A percentile compares a stretch with the other conserved stretches of the same genome.
These are phyloP conservation scores for Mitragyna speciosa DNA, from an alignment of 257 asterid species.

Conservation along the genomic window DNA sequence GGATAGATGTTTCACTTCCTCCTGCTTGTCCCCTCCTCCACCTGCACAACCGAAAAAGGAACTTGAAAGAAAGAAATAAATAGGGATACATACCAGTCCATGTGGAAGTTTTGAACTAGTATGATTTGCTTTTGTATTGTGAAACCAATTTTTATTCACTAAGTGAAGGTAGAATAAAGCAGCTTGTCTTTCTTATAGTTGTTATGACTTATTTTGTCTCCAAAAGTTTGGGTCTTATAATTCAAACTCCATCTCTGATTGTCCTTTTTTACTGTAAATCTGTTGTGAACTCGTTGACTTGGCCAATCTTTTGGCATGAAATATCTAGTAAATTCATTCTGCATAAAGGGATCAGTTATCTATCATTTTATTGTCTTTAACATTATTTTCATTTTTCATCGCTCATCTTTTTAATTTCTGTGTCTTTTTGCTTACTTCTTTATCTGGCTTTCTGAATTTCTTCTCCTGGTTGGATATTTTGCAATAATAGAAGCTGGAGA, in stretches of 20 bases:
- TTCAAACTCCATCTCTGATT: neutral
- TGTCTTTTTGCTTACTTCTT: neutral
- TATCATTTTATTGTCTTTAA: neutral
- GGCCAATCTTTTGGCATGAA: neutral
- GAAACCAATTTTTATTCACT: no score
- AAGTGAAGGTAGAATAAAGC: neutral
- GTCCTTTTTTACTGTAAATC: neutral
- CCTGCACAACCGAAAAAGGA: neutral
- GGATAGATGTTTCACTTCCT: neutral
- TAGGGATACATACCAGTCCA: neutral
- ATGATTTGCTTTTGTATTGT: neutral
- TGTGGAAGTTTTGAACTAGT: neutral
- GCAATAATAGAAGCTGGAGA: constrained; percentile 85
- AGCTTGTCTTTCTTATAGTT: neutral
- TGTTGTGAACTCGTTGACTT: neutral
- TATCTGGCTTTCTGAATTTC: neutral
- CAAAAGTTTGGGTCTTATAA: neutral
- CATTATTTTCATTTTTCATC: neutral
- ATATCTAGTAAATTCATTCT: no score
- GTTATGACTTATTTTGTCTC: neutral
- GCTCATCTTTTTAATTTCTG: neutral
- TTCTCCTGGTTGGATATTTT: constrained; percentile 5
- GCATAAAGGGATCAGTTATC: no score
- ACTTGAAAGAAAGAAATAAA: neutral
- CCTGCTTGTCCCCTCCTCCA: neutral